A percentile compares a stretch with the other conserved stretches of the same genome.
phyloP scores from a whole-genome alignment of 495 filamentous ascomycete genomes.

The Xylaria sp. region DNA sequence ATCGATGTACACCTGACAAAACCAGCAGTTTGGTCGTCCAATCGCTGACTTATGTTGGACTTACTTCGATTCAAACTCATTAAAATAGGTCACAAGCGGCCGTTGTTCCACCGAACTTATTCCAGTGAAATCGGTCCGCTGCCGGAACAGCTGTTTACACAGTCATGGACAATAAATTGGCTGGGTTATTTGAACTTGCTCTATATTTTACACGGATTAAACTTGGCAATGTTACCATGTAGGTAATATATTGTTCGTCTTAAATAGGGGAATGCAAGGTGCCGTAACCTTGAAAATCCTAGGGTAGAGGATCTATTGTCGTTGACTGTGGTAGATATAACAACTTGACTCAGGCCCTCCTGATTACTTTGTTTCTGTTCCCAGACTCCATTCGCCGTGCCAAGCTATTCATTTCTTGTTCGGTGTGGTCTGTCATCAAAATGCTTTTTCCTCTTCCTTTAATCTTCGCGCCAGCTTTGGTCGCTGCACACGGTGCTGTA shows the following conservation, averaged over 20 bases:
- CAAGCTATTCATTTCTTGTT: not conserved
- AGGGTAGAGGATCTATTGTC: not conserved
- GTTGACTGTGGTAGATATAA: not conserved
- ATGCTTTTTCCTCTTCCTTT: slow-evolving; percentile 42
- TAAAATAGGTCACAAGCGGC: slow-evolving; percentile 1
- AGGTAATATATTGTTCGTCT: not conserved
- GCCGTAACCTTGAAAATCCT: not conserved
- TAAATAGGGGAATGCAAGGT: not conserved
- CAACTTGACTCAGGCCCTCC: not conserved
- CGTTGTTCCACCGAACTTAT: slow-evolving; percentile 13
- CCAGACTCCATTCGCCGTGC: not conserved
- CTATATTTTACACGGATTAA: too few species aligned
- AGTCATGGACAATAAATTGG: not conserved
- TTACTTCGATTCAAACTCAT: not conserved
- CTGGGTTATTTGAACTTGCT: too few species aligned
- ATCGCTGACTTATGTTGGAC: not conserved
- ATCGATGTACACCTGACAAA: slow-evolving; percentile 20
- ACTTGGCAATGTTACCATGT: not conserved
- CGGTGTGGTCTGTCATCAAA: slow-evolving; percentile 20
- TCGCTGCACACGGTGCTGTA: slow-evolving; percentile 62
- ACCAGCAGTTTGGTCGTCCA: slow-evolving; percentile 12
- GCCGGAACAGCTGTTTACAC: not conserved
- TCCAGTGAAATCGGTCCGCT: slow-evolving; percentile 7
- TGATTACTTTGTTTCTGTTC: not conserved
- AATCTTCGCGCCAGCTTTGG: slow-evolving; percentile 44